Evolutionary conservation across 192 early-diverging fungal species (phyloP).

Genomic region (Backusella psychrophila): DNA sequence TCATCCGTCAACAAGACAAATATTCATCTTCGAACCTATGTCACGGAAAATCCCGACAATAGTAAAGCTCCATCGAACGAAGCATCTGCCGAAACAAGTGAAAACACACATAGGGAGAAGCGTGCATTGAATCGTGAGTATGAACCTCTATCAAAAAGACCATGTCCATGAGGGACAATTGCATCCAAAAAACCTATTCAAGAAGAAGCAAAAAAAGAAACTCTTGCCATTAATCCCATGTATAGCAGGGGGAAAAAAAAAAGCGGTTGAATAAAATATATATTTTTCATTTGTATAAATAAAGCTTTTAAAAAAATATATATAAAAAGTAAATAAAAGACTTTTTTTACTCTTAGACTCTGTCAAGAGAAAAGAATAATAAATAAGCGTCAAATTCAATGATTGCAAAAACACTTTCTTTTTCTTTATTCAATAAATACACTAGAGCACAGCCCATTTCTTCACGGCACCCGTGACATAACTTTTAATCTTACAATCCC

Average conservation of each 20-base stretch:
- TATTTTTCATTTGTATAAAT: too few relatives aligned
- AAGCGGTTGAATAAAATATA: neutral
- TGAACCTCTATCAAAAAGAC: neutral
- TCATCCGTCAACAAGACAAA: neutral
- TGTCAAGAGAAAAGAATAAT: too few relatives aligned
- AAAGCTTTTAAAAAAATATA: too few relatives aligned
- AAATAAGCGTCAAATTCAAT: too few relatives aligned
- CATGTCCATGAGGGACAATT: neutral
- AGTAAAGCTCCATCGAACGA: too few relatives aligned
- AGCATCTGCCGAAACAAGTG: too few relatives aligned
- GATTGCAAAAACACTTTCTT: too few relatives aligned
- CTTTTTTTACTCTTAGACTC: too few relatives aligned
- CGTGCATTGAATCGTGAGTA: neutral
- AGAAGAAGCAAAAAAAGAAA: neutral
- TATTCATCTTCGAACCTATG: neutral
- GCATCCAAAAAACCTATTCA: neutral
- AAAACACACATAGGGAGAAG: neutral
- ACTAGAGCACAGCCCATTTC: slow-evolving; percentile 20
- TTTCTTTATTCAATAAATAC: neutral
- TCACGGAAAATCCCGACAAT: neutral
- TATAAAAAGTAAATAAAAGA: too few relatives aligned
- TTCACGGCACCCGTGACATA: slow-evolving; percentile 17
- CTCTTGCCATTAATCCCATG: neutral
- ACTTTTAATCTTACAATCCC: slow-evolving; percentile 15
- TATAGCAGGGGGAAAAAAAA: neutral